phyloP scores from a whole-genome alignment of 2,329 filamentous ascomycete species.

The Aspergillus udagawae region DNA sequence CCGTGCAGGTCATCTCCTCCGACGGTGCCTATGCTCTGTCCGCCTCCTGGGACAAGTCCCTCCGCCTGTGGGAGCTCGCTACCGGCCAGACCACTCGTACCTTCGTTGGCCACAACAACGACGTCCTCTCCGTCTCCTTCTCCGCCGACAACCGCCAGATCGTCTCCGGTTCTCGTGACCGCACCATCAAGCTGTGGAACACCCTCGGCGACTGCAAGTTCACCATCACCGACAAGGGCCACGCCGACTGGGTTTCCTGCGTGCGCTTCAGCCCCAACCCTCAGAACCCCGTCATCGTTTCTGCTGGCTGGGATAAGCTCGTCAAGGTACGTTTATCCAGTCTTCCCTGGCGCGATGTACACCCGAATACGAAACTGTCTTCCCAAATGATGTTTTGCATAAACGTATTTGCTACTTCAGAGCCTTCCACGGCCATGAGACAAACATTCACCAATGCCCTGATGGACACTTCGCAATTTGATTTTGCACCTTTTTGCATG shows the following conservation, averaged over 20 bases:
- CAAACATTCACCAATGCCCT: constrained; percentile 74
- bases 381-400: constrained; percentile 84
- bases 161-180: constrained; percentile 96
- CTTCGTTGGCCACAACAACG: constrained; percentile 99
- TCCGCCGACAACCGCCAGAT: constrained; percentile 99
- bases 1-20: constrained; percentile 86
- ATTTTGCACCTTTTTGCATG: constrained; percentile 9
- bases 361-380: constrained; percentile 9
- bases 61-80: constrained; percentile 98
- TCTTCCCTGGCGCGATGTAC: background rate
- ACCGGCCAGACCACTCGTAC: constrained; percentile 95
- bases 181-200: constrained; percentile 99
- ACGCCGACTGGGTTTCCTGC: constrained; percentile 99
- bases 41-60: constrained; percentile 99
- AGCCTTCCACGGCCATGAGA: constrained; percentile 93
- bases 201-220: constrained; percentile 99
- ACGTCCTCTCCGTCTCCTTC: constrained; percentile 99
- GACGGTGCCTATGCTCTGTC: constrained; percentile 99
- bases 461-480: constrained; percentile 28
- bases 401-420: constrained; percentile 99
- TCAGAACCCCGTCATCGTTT: constrained; percentile 99
- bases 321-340: constrained; percentile 75
- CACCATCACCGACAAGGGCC: constrained; percentile 99
- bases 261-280: constrained; percentile 99
- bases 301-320: constrained; percentile 98